Base-by-base conservation (phyloP, 1,284 basidiomycete species). In the Kwoniella shivajii region DNA sequence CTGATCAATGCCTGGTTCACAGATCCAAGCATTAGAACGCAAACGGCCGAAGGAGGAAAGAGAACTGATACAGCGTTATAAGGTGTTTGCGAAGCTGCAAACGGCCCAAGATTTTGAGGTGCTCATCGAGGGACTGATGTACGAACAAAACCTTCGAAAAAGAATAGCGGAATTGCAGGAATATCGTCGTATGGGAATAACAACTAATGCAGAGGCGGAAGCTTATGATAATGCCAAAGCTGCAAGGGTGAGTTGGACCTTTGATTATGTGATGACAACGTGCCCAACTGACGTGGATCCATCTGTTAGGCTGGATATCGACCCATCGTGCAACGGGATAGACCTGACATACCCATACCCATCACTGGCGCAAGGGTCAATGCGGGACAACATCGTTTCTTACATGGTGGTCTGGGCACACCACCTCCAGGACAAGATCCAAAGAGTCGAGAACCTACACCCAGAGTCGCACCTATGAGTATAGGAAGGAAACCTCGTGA, bases 81-180 rank as follows among this genome's bases (percentile, higher is more conserved):
- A 94, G 67, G 92, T 93, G 16, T 96, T 98, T 76, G 87, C 95
- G 24, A 87, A 89, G 57, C 80, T 98, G 44, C 93, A 97, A 76
- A 95, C 92, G 0, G 88, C 90, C 0, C 85, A 89, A 57, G 94
- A 99, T 74, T 96, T 90, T 67, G 95, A 99, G 72, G 82, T 82
- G 3, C 90, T 99, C 69, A 83, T 89, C 29, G 85, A 92, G 22
- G 94, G 96, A 50, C 84, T 98, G 55, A 83, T 97, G 29, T 94
- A 92, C 66, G 92, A 96, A 77, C 85, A 88, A 22, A 82, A 88
- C 48, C 81, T 97, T 11, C 85, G 92, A 6, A 91, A 90, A 69
- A 83, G 88, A 39, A 94, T 96, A 68, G 83, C 87, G 55, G 92
- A 96, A 63, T 80, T 97, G 22, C 93, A 97, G 68, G 85, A 88